A percentile compares a stretch with the other conserved stretches of the same genome.
These are phyloP conservation scores for Periconia digitata DNA, from an alignment of 2,329 filamentous ascomycete genomes.

Conservation along the genomic window DNA sequence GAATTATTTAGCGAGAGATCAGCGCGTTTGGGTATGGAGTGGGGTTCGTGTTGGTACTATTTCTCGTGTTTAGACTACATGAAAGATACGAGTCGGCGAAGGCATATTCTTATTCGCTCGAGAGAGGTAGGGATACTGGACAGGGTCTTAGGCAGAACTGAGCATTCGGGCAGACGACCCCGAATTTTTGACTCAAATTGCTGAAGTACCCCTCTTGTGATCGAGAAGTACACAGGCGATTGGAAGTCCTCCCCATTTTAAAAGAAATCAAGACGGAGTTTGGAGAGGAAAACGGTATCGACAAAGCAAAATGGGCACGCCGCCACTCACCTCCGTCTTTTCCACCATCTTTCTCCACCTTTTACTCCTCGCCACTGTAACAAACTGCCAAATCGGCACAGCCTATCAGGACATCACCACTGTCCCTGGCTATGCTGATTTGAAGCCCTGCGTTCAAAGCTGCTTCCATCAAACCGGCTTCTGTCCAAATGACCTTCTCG, in stretches of 20 bases:
- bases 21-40: neutral
- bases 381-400: slow-evolving; percentile 12
- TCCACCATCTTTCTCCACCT: neutral
- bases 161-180: too few species aligned
- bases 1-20: slow-evolving; percentile 1
- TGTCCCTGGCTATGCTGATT: slow-evolving; percentile 6
- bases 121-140: too few species aligned
- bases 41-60: neutral
- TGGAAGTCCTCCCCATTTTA: neutral
- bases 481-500: slow-evolving; percentile 13
- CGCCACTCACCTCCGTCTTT: neutral
- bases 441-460: slow-evolving; percentile 12
- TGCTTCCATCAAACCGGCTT: slow-evolving; percentile 11
- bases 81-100: too few species aligned
- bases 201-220: too few species aligned
- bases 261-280: neutral
- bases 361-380: neutral
- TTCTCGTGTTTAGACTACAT: too few species aligned
- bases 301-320: neutral
- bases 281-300: too few species aligned
- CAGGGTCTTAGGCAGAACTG: too few species aligned
- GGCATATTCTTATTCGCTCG: neutral
- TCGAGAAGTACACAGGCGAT: neutral
- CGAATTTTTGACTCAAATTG: neutral
- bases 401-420: slow-evolving; percentile 14